Evolutionary conservation across 2,329 filamentous ascomycete genomes (phyloP), one percentile per base, ranked within the genome.

Genomic region (Chaetomium globosum): DNA sequence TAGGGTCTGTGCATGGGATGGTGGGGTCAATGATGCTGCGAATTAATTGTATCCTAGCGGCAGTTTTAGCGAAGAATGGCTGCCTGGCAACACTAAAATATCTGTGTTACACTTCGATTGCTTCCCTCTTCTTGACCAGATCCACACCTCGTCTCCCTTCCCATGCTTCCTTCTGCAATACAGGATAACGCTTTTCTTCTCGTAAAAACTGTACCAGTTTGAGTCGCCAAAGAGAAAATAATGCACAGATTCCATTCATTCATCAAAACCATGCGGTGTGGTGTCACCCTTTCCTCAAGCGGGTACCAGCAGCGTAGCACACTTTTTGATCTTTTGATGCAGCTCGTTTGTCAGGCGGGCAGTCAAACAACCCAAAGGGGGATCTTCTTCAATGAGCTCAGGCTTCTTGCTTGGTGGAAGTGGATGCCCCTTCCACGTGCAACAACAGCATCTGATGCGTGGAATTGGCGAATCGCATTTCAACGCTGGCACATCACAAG

Each of bases 1-100:
- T 58, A 31, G 5, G 54, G 54, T 63, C 61, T 58, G 61, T 63
- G 60, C 60, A 30, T 55, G 31, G 12, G 4, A 13, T 43, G 30
- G 43, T 57, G 54, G 53, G 54, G 46, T 31, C 31, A 21, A 31
- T 2, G 9, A n/a, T n/a, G 51, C 2, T 23, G 9, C 13, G 26
- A 12, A 52, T 46, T 55, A 33, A 48, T 13, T 53, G 58, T 60
- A 60, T 21, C 4, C 16, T 2, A 2, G 23, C 51, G n/a, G 23
- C 16, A 16, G 51, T 1, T 53, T 28, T 53, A 4, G 26, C 10
- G 23, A 13, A 4, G 2, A 19, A 26, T 30, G 7, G 23, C 51
- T 31, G 51, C 3, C 9, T 3, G 16, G 13, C 26, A 16, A 53
- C 51, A 53, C 49, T 52, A 43, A 43, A 10, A 21, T 48, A 10